These are phyloP conservation scores for Auricularia auricula-judae DNA, from an alignment of 768 basidiomycete genomes.

Conservation along the genomic window DNA sequence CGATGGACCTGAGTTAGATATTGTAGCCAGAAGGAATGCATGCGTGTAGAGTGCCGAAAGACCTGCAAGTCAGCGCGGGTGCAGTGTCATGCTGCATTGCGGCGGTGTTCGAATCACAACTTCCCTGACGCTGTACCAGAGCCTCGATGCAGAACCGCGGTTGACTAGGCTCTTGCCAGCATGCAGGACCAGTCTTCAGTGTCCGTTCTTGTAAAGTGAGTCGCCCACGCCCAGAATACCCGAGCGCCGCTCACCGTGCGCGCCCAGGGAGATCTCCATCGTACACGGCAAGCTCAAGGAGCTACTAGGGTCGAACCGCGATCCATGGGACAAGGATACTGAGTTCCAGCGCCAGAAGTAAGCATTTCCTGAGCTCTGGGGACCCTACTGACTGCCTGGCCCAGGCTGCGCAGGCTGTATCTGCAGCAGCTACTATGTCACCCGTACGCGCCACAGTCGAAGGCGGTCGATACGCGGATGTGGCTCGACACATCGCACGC, in stretches of 20 bases:
- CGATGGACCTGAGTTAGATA: background rate
- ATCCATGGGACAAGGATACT: constrained; percentile 77
- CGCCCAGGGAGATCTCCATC: background rate
- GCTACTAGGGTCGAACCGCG: constrained; percentile 48
- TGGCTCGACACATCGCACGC: constrained; percentile 92
- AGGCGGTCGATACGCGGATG: constrained; percentile 70
- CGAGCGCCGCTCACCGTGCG: background rate
- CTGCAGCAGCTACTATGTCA: constrained; percentile 57
- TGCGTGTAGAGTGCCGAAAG: background rate
- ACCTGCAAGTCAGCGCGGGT: background rate
- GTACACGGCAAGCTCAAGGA: constrained; percentile 41
- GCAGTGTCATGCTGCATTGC: background rate
- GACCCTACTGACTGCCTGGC: constrained; percentile 6
- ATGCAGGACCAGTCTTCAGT: background rate
- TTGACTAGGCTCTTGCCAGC: background rate
- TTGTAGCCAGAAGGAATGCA: background rate
- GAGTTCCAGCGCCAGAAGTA: constrained; percentile 83
- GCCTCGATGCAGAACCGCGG: too few species aligned
- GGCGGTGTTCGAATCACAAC: background rate
- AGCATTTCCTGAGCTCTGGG: constrained; percentile 19
- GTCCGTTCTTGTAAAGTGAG: background rate
- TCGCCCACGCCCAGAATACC: background rate
- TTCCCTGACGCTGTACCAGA: background rate
- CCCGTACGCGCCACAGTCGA: constrained; percentile 60
- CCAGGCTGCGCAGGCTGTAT: constrained; percentile 60